phyloP scores from a whole-genome alignment of 2,329 filamentous ascomycete genomes.

The Monosporascus cannonballus region DNA sequence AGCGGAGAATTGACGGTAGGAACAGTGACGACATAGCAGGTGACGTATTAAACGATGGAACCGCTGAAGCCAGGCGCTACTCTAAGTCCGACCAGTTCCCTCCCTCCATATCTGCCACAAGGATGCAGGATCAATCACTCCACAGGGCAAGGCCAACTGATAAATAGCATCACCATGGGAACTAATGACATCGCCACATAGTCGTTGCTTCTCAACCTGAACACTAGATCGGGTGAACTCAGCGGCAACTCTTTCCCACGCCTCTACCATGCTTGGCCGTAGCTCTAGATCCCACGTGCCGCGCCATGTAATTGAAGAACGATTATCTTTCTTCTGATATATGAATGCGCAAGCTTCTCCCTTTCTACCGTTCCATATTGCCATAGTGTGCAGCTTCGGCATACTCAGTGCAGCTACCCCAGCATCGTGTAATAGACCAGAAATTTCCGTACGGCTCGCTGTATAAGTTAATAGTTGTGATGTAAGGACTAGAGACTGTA shows the following conservation, averaged over 20 bases:
- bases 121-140: slow-evolving; percentile 25
- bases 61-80: too few species aligned
- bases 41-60: too few species aligned
- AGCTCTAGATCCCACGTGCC: slow-evolving; percentile 27
- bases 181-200: slow-evolving; percentile 10
- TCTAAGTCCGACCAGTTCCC: background rate
- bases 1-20: too few species aligned
- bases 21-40: too few species aligned
- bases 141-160: slow-evolving; percentile 23
- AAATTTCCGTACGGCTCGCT: slow-evolving; percentile 9
- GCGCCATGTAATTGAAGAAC: slow-evolving; percentile 25
- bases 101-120: slow-evolving; percentile 26
- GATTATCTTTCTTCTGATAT: slow-evolving; percentile 17
- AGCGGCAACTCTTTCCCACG: slow-evolving; percentile 17
- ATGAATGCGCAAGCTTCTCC: slow-evolving; percentile 28
- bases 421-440: slow-evolving; percentile 19
- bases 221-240: slow-evolving; percentile 12
- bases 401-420: slow-evolving; percentile 19
- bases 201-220: slow-evolving; percentile 16
- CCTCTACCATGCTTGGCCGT: slow-evolving; percentile 17
- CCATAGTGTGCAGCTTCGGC: slow-evolving; percentile 24
- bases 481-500: slow-evolving; percentile 28
- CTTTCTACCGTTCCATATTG: slow-evolving; percentile 27
- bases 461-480: slow-evolving; percentile 18
- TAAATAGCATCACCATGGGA: slow-evolving; percentile 27